A percentile compares a stretch with the other conserved stretches of the same genome.
Evolutionary conservation across 2,329 filamentous ascomycete genomes (phyloP).

Genomic region (Botrytis medusae): DNA sequence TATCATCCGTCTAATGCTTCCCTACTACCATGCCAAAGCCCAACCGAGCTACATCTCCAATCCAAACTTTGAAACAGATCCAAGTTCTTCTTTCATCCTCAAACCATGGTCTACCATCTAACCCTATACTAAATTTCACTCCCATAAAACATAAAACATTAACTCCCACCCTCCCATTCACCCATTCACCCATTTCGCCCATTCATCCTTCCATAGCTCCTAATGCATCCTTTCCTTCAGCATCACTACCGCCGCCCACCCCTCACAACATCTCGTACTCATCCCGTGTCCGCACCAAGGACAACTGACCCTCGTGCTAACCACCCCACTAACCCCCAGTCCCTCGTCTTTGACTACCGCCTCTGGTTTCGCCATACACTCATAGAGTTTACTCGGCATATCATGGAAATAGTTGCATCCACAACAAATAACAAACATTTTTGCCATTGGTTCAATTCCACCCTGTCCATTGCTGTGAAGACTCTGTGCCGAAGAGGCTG

Average conservation of each 20-base stretch:
- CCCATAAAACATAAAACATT: conserved; percentile 3
- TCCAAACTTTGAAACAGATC: not conserved
- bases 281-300: conserved; percentile 73
- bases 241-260: conserved; percentile 65
- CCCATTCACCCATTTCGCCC: too few species aligned
- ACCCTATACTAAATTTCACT: not conserved
- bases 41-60: not conserved
- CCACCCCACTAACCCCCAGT: conserved; percentile 54
- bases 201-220: not conserved
- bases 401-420: conserved; percentile 64
- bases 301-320: conserved; percentile 64
- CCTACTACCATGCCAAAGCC: not conserved
- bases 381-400: conserved; percentile 63
- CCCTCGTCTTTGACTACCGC: conserved; percentile 52
- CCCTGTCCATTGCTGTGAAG: conserved; percentile 11
- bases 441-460: conserved; percentile 46
- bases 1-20: not conserved
- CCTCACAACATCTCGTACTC: conserved; percentile 67
- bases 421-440: conserved; percentile 67
- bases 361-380: conserved; percentile 62
- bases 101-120: not conserved
- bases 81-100: not conserved
- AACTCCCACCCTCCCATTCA: not conserved
- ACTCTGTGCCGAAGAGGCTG: conserved; percentile 5
- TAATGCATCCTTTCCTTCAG: conserved; percentile 62